These are phyloP conservation scores for Thermothielavioides terrestris DNA, from an alignment of 495 filamentous ascomycete genomes.

Conservation along the genomic window DNA sequence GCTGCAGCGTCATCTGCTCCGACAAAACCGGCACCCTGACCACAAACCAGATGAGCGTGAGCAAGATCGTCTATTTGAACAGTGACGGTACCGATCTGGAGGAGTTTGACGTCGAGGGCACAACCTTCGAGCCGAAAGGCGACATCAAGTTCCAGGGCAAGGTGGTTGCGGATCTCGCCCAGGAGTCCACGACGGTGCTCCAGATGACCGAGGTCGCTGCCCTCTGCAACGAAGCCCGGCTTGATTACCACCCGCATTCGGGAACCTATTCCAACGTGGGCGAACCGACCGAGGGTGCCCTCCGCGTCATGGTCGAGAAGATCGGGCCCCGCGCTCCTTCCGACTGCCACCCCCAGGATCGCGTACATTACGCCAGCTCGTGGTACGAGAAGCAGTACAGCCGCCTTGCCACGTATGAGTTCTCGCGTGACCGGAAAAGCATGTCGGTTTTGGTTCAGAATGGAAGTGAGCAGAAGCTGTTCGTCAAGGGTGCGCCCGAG, in stretches of 20 bases:
- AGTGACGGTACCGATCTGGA: conserved; percentile 66
- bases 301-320: conserved; percentile 89
- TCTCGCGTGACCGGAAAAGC: conserved; percentile 96
- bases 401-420: conserved; percentile 84
- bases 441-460: conserved; percentile 91
- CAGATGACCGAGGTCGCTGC: conserved; percentile 83
- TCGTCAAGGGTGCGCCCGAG: conserved; percentile 97
- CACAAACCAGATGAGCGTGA: conserved; percentile 99
- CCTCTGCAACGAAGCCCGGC: conserved; percentile 77
- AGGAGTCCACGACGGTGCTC: conserved; percentile 65
- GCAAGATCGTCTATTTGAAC: conserved; percentile 77
- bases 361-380: conserved; percentile 68
- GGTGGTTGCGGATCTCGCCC: conserved; percentile 56
- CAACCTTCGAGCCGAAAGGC: conserved; percentile 83
- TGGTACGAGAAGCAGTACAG: conserved; percentile 72
- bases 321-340: conserved; percentile 55
- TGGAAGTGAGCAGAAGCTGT: conserved; percentile 60
- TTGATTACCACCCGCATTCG: conserved; percentile 72
- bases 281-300: conserved; percentile 90
- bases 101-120: conserved; percentile 87
- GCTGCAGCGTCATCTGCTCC: conserved; percentile 99
- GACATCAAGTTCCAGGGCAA: conserved; percentile 60
- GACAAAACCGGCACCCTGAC: conserved; percentile 99
- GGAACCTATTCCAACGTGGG: conserved; percentile 75
- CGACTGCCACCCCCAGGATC: conserved; percentile 39